Evolutionary conservation across 768 basidiomycete genomes (phyloP), one percentile per base, ranked within the genome.

Genomic region (Neoboletus brunneissimus): DNA sequence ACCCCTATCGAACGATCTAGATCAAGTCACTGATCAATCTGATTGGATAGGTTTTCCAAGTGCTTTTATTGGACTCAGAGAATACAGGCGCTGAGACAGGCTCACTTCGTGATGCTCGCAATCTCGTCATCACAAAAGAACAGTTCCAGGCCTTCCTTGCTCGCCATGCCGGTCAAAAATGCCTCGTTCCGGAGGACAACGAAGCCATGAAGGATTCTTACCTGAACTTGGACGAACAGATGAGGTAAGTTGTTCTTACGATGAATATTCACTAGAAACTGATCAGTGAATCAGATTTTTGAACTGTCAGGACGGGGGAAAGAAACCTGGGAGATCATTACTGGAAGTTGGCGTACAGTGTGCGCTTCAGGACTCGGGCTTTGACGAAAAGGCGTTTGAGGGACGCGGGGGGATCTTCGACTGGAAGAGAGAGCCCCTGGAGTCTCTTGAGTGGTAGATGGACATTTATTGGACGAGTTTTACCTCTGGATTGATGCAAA

Each of bases 171-270:
- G 49, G 55, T 0, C 71, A 75, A 48, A 48, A 56, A 22, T 68
- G 57, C 32, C 65, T 77, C 12, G 73, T 77, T 9, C 71, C 75
- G 0, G 76, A 77, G 58, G 64, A 68, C 44, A 77, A 77, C 48
- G 68, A 75, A 11, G 51, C 68, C 2, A 77, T 77, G 75, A 72
- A 65, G 25, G 73, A 76, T 45, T 76, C 75, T 2, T 77, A 77
- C 50, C 57, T 77, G 5, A 68, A 70, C 38, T 50, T 77, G 32
- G 76, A 77, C 42, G 75, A 77, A 58, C 47, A 68, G 9, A 75
- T 76, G 76, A 63, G 76, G 76, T 70, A 40, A 8, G 63, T 55
- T 5, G 3, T 15, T 29, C 18, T 23, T 23, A 5, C 3, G 6
- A 20, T 1, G n/a, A 23, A 20, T 10, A 12, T n/a, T 4, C 9